Conservation (phyloP, 805 yeast genomes). For the Alloascoidea africana region DNA sequence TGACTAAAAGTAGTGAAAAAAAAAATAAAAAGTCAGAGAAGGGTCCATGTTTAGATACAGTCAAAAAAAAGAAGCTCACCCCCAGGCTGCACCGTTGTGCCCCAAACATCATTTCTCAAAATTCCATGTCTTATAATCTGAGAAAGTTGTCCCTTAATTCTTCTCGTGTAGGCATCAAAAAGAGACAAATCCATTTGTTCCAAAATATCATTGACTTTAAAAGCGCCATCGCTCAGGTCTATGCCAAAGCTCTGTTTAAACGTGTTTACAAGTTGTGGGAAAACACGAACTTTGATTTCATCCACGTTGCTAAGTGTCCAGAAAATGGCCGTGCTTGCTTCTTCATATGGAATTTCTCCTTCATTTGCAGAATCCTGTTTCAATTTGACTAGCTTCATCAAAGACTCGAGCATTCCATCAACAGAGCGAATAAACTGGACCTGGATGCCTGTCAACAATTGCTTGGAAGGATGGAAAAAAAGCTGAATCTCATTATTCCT, state of each 20-base stretch:
- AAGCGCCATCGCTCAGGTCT: constrained; percentile 23
- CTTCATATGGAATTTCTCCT: not conserved
- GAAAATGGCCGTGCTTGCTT: not conserved
- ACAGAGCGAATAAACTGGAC: constrained; percentile 21
- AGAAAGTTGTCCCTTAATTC: constrained; percentile 26
- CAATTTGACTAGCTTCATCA: constrained; percentile 14
- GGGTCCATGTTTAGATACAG: no score
- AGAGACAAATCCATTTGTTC: constrained; percentile 35
- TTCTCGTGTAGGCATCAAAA: constrained; percentile 35
- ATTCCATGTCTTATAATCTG: constrained; percentile 26
- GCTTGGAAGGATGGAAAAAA: constrained; percentile 18
- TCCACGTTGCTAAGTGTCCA: constrained; percentile 37
- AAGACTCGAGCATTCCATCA: constrained; percentile 15
- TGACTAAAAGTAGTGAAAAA: constrained; percentile 20
- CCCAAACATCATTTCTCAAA: constrained; percentile 25
- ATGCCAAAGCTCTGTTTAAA: constrained; percentile 38
- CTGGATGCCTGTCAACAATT: constrained; percentile 16
- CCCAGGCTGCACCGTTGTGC: constrained; percentile 12
- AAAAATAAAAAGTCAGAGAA: constrained; percentile 5
- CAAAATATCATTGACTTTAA: constrained; percentile 29
- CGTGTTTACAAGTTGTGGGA: constrained; percentile 31
- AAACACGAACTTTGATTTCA: constrained; percentile 25
- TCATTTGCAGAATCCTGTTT: constrained; percentile 7
- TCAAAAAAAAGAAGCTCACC: not conserved
- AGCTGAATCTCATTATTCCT: constrained; percentile 8